Evolutionary conservation across 2,329 filamentous ascomycete species (phyloP).

Genomic region (Rhexocercosporidium sp.): DNA sequence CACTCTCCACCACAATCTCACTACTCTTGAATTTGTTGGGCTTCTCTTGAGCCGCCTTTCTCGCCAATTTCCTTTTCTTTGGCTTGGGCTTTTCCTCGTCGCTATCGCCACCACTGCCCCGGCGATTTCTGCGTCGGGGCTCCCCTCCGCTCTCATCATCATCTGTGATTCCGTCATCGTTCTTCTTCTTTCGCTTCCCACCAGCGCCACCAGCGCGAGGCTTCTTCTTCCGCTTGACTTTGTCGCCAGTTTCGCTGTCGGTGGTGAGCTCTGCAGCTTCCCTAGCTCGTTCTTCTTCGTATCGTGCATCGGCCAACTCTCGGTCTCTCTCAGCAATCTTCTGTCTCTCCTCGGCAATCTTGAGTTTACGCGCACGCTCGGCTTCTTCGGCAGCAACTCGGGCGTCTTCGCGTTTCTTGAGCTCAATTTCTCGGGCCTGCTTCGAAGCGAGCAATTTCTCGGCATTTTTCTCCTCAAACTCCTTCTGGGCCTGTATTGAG

Average conservation of each 20-base stretch:
- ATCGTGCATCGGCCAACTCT: conserved; percentile 70
- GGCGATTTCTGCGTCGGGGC: conserved; percentile 33
- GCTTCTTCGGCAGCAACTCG: conserved; percentile 69
- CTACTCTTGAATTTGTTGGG: conserved; percentile 42
- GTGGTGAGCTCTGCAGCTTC: conserved; percentile 81
- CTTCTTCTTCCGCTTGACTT: conserved; percentile 78
- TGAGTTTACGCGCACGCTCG: conserved; percentile 76
- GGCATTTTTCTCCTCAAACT: conserved; percentile 93
- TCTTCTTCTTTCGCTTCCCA: conserved; percentile 49
- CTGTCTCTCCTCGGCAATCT: conserved; percentile 85
- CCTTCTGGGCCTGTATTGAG: conserved; percentile 80
- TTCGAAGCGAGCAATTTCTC: conserved; percentile 83
- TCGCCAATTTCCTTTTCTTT: conserved; percentile 43
- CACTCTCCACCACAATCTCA: conserved; percentile 44
- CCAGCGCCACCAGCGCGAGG: conserved; percentile 46
- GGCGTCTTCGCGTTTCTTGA: conserved; percentile 78
- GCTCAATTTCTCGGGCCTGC: conserved; percentile 79
- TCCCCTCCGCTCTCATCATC: conserved; percentile 42
- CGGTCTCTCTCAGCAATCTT: conserved; percentile 79
- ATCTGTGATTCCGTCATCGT: conserved; percentile 42
- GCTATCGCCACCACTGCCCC: conserved; percentile 37
- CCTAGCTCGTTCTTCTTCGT: conserved; percentile 70
- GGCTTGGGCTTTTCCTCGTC: conserved; percentile 44
- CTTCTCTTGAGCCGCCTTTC: conserved; percentile 38
- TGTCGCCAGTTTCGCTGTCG: conserved; percentile 82